Conservation (phyloP, 1,139 yeast genomes). For the Lizanozyma gosingica region DNA sequence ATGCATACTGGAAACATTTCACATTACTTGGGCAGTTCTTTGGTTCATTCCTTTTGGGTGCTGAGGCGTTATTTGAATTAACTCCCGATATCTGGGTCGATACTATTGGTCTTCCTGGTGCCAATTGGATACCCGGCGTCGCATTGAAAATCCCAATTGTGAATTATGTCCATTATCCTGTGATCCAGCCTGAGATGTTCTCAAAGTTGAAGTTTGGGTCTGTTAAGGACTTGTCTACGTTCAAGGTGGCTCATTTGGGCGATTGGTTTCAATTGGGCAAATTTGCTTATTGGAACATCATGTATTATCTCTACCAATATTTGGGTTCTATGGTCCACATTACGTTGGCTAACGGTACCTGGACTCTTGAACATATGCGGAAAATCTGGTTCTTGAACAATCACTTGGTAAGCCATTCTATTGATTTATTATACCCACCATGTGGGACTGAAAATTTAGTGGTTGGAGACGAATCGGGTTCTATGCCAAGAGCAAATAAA, state of each 20-base stretch:
- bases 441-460: constrained; percentile 52
- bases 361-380: constrained; percentile 76
- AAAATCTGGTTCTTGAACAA: constrained; percentile 46
- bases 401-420: constrained; percentile 10
- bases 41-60: constrained; percentile 61
- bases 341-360: constrained; percentile 75
- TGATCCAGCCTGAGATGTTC: constrained; percentile 82
- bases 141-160: constrained; percentile 62
- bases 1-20: constrained; percentile 65
- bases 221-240: constrained; percentile 12
- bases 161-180: constrained; percentile 90
- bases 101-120: constrained; percentile 89
- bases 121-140: constrained; percentile 50
- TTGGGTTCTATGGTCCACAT: constrained; percentile 62
- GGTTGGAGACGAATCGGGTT: background rate
- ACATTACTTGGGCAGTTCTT: constrained; percentile 83
- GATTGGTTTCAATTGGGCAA: constrained; percentile 31
- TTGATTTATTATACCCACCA: constrained; percentile 72
- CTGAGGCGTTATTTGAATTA: constrained; percentile 61
- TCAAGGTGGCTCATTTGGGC: constrained; percentile 6
- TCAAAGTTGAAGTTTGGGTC: constrained; percentile 38
- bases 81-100: constrained; percentile 92
- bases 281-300: constrained; percentile 59
- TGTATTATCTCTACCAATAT: constrained; percentile 53
- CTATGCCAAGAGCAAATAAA: constrained; percentile 37